Evolutionary conservation across 768 basidiomycete genomes (phyloP), one percentile per base, ranked within the genome.

Genomic region (Clavaria fumosa): DNA sequence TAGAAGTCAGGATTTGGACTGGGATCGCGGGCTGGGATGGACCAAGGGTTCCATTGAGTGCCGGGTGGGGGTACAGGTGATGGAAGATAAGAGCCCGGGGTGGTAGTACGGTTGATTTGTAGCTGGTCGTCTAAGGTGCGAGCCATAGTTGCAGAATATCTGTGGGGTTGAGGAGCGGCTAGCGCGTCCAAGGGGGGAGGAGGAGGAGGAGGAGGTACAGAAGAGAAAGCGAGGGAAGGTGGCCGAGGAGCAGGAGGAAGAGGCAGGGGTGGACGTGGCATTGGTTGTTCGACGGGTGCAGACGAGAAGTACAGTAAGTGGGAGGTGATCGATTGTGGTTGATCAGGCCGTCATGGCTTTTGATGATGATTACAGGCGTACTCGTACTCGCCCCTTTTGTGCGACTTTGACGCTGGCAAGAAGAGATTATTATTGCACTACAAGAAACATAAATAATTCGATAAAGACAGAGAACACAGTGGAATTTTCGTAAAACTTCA

Each of bases 91-190:
- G 12, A 34, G 17, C 26, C 41, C 23, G 41, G 37, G 17, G 50
- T 38, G 39, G n/a, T n/a, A n/a, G n/a, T n/a, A n/a, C n/a, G n/a
- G n/a, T n/a, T n/a, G n/a, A 38, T 14, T 40, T 48, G 14, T 4
- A 26, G 40, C 24, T 70, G 66, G 34, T 67, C 64, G 49, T 81
- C 76, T 9, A 81, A 55, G 11, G 61, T 64, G 43, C 66, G 63
- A 7, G 78, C 74, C 69, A 80, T 80, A n/a, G n/a, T n/a, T n/a
- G 72, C 72, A 46, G 76, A 70, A 9, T 76, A 39, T 26, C 70
- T 66, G 46, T 77, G 72, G 0, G 80, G 77, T 7, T 73, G 62
- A 4, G 80, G 80, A 0, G 80, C 80, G 2, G 66, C 66, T 14
- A 81, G 54, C 3, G 77, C 63, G 42, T 70, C 48, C 45, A 65